Evolutionary conservation across 257 asterid genomes (phyloP).

Genomic region (Craterostigma plantagineum): DNA sequence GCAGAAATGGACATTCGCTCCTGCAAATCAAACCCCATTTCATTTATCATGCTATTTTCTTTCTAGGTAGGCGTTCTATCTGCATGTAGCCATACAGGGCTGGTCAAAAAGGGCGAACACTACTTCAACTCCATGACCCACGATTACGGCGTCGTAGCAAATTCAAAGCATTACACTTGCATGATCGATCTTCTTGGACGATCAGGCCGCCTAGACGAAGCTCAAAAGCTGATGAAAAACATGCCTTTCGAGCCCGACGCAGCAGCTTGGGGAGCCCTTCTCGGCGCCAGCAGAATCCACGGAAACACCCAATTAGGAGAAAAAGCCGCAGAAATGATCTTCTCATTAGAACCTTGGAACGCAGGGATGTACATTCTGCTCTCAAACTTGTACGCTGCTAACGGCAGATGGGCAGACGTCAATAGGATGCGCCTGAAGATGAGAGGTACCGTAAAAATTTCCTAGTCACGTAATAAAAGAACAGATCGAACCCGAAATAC

Average conservation of each 20-base stretch:
- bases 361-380: conserved; percentile 87
- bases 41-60: conserved; percentile 58
- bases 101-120: conserved; percentile 53
- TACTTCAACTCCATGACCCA: conserved; percentile 55
- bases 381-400: conserved; percentile 73
- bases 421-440: conserved; percentile 55
- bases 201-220: conserved; percentile 77
- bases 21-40: too few relatives aligned
- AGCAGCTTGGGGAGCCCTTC: conserved; percentile 97
- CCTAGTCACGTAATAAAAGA: too few relatives aligned
- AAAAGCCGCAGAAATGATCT: conserved; percentile 82
- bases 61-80: conserved; percentile 23
- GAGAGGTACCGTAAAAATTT: conserved; percentile 21
- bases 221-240: conserved; percentile 42
- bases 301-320: conserved; percentile 73
- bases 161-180: conserved; percentile 79
- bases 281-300: conserved; percentile 92
- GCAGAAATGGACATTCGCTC: too few relatives aligned
- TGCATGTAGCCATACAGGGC: conserved; percentile 82
- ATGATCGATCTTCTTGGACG: conserved; percentile 88
- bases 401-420: conserved; percentile 81
- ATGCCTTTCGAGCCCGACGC: conserved; percentile 93
- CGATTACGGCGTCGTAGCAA: conserved; percentile 52
- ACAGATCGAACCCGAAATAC: too few relatives aligned
- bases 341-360: conserved; percentile 75